Conservation (phyloP, 305 asterid species). For the Solanum hybrid region DNA sequence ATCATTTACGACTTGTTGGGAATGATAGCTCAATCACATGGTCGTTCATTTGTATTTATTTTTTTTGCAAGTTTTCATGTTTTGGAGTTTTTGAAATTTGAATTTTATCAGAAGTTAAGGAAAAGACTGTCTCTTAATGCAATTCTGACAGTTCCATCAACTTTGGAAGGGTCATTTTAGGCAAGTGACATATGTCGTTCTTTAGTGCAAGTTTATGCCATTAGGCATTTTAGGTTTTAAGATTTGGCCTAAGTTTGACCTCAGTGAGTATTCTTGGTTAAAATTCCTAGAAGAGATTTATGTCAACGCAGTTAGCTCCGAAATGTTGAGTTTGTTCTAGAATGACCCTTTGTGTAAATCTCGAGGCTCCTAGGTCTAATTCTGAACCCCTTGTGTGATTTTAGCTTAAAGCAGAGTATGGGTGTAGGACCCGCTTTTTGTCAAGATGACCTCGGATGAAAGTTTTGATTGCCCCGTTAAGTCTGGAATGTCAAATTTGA, state of each 20-base stretch:
- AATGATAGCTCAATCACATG: not conserved
- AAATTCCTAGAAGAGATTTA: not conserved
- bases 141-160: not conserved
- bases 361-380: not conserved
- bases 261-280: not conserved
- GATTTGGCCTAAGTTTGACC: not conserved
- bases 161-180: not conserved
- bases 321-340: not conserved
- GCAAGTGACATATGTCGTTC: not conserved
- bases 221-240: too few relatives aligned
- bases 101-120: not conserved
- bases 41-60: not conserved
- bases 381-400: not conserved
- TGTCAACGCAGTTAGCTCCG: not conserved
- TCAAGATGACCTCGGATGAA: not conserved
- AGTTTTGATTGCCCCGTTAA: not conserved
- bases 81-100: not conserved
- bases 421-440: not conserved
- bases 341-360: not conserved
- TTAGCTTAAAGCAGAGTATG: not conserved
- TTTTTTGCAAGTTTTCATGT: not conserved
- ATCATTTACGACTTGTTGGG: too few relatives aligned
- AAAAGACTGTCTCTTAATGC: not conserved
- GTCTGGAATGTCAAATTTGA: not conserved
- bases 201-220: not conserved